Evolutionary conservation across 2,329 filamentous ascomycete species (phyloP), one percentile per base, ranked within the genome.

Genomic region (Diaporthe australafricana): DNA sequence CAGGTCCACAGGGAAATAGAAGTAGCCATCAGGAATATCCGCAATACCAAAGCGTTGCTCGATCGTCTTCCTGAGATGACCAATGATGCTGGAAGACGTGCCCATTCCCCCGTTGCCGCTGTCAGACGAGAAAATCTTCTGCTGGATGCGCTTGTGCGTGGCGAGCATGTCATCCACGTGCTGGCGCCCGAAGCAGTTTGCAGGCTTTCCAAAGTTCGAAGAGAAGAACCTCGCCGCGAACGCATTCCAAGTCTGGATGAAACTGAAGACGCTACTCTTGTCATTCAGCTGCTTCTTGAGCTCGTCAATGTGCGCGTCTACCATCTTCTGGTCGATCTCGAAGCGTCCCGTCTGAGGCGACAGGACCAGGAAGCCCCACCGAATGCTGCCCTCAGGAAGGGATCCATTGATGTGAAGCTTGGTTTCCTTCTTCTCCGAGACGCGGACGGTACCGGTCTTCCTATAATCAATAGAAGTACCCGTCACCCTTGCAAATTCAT

Each of bases 301-400:
- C 76, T 92, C 90, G 2, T 82, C 77, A 68, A 91, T 88, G 74
- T 92, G 90, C 32, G 83, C 79, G 73, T 91, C 86, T 0, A 93
- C 88, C 80, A 89, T 84, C 0, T 75, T 73, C 75, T 90, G 86
- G 74, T 92, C 88, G 68, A 92, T 91, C 62, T 87, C 80, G 75
- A 91, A 92, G 9, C 83, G 83, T 11, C 88, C 87, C 0, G 84
- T 82, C 35, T 81, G 74, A 0, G 87, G 80, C 40, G 90, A 87
- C 4, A 93, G 82, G 48, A 82, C 82, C 30, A 93, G 82, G 76
- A 90, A 88, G 0, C 88, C 88, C 84, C 88, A 88, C 12, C 83
- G 83, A 30, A 90, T 84, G 0, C 84, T 79, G 0, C 88, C 88
- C 6, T 76, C 69, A 0, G 88, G 88, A 0, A 90, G 81, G 2